Percentiles rank a stretch among this genome's conserved stretches.
Evolutionary conservation across 805 yeast genomes (phyloP).

Genomic region (Wickerhamomyces chaumierensis): DNA sequence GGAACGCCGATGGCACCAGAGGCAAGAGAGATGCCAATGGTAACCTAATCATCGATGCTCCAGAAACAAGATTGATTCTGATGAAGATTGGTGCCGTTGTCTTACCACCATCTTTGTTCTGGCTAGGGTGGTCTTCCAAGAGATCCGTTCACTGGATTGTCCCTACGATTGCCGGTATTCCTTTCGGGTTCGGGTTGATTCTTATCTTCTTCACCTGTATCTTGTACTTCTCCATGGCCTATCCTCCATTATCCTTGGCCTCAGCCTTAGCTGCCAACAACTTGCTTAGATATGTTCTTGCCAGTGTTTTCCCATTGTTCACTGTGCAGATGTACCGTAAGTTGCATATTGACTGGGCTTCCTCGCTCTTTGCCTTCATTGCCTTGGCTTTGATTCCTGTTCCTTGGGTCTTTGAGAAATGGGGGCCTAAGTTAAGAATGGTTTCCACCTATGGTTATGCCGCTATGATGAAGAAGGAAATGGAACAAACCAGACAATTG

Average conservation of each 20-base stretch:
- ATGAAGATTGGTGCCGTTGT: conserved; percentile 59
- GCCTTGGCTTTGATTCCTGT: conserved; percentile 63
- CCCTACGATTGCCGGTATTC: conserved; percentile 65
- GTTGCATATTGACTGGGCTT: conserved; percentile 72
- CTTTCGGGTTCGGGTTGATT: conserved; percentile 67
- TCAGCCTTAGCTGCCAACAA: conserved; percentile 89
- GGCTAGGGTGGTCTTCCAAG: conserved; percentile 75
- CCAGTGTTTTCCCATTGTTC: conserved; percentile 77
- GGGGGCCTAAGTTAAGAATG: conserved; percentile 47
- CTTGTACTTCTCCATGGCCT: conserved; percentile 57
- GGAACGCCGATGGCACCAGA: conserved; percentile 52
- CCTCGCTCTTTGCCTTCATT: conserved; percentile 52
- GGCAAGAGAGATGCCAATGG: conserved; percentile 38
- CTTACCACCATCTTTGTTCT: conserved; percentile 59
- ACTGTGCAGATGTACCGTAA: conserved; percentile 73
- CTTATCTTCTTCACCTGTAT: conserved; percentile 61
- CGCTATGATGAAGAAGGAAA: conserved; percentile 32
- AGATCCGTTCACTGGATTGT: conserved; percentile 60
- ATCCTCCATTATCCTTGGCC: conserved; percentile 69
- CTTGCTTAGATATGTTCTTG: conserved; percentile 59
- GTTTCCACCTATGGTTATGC: conserved; percentile 49
- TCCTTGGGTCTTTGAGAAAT: conserved; percentile 55
- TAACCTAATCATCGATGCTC: conserved; percentile 39
- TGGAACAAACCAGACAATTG: conserved; percentile 20
- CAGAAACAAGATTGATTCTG: conserved; percentile 48